Conservation (phyloP, 2,329 filamentous ascomycete species). For the Triangularia verruculosa region DNA sequence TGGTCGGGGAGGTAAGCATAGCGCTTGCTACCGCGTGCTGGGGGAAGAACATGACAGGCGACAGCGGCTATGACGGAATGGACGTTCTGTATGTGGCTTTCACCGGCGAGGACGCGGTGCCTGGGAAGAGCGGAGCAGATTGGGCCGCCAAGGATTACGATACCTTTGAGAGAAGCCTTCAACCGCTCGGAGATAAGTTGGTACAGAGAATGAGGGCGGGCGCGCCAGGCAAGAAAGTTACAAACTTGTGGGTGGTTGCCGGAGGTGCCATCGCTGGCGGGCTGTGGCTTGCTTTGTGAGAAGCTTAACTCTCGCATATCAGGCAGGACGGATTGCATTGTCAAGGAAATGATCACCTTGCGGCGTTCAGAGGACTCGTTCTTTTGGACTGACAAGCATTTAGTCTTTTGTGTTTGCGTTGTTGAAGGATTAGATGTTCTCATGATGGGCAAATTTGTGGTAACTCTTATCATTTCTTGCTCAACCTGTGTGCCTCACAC, state of each 20-base stretch:
- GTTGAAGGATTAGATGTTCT: background rate
- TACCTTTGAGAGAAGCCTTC: constrained; percentile 54
- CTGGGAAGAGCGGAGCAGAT: constrained; percentile 49
- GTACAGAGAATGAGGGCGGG: constrained; percentile 36
- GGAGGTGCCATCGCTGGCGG: background rate
- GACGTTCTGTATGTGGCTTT: constrained; percentile 65
- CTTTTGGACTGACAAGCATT: background rate
- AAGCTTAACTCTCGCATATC: background rate
- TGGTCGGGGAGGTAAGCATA: constrained; percentile 48
- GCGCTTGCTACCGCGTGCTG: constrained; percentile 48
- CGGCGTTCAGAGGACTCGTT: background rate
- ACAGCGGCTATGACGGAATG: constrained; percentile 52
- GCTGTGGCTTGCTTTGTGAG: background rate
- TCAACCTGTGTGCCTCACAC: background rate
- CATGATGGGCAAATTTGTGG: background rate
- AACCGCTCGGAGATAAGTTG: constrained; percentile 48
- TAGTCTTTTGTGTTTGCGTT: background rate
- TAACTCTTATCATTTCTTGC: background rate
- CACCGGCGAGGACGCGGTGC: constrained; percentile 53
- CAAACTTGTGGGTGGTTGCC: background rate
- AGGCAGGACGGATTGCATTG: background rate
- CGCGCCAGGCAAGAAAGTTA: background rate
- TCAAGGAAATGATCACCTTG: background rate
- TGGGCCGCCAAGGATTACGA: constrained; percentile 51
- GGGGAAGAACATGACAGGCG: constrained; percentile 50